Evolutionary conservation across 768 basidiomycete genomes (phyloP).

Genomic region (Boletus subcaerulescens): DNA sequence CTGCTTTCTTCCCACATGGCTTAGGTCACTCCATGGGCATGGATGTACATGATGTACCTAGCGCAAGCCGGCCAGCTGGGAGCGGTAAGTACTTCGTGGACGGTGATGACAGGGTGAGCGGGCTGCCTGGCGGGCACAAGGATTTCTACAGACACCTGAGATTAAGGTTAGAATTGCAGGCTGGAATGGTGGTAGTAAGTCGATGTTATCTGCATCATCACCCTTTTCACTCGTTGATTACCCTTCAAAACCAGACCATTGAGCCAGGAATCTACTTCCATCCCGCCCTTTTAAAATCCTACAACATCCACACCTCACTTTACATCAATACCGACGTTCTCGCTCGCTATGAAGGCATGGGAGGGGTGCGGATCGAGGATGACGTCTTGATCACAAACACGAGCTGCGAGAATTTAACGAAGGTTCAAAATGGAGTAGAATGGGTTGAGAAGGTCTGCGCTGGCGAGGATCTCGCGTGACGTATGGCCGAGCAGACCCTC

Average conservation of each 20-base stretch:
- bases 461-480: slow-evolving; percentile 39
- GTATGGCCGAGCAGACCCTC: slow-evolving; percentile 6
- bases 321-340: slow-evolving; percentile 38
- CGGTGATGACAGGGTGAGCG: slow-evolving; percentile 69
- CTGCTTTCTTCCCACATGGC: slow-evolving; percentile 95
- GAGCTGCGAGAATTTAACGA: slow-evolving; percentile 83
- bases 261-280: slow-evolving; percentile 92
- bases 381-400: slow-evolving; percentile 73
- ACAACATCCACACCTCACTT: slow-evolving; percentile 53
- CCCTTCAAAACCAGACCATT: slow-evolving; percentile 56
- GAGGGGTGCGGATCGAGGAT: slow-evolving; percentile 94
- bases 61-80: slow-evolving; percentile 67
- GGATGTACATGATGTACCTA: slow-evolving; percentile 92
- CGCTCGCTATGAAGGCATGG: slow-evolving; percentile 66
- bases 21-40: slow-evolving; percentile 88
- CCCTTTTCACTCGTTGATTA: not conserved
- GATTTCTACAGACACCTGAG: slow-evolving; percentile 80
- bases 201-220: not conserved
- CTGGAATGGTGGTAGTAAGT: slow-evolving; percentile 85
- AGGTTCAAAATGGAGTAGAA: slow-evolving; percentile 73
- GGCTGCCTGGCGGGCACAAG: slow-evolving; percentile 54
- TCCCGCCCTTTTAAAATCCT: slow-evolving; percentile 65
- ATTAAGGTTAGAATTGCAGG: slow-evolving; percentile 66
- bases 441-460: slow-evolving; percentile 85
- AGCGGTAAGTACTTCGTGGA: slow-evolving; percentile 62